Evolutionary conservation across 2,329 filamentous ascomycete genomes (phyloP).

Genomic region (Dryadomyces sulphureus): DNA sequence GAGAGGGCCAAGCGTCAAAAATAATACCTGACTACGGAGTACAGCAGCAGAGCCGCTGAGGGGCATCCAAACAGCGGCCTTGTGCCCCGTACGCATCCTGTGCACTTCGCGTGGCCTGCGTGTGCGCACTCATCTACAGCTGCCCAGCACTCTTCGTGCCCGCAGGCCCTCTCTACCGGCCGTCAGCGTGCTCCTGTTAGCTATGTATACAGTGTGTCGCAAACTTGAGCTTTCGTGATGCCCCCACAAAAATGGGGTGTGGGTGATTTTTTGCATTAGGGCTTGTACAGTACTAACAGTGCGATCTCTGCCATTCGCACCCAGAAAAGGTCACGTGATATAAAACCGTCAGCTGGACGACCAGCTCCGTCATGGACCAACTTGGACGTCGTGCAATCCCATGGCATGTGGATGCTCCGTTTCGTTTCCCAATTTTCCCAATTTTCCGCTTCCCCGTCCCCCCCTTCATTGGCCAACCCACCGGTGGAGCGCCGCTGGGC

Average conservation of each 20-base stretch:
- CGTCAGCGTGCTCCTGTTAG: not conserved
- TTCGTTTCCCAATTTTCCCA: too few species aligned
- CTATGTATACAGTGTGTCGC: conserved; percentile 2
- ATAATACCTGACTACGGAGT: too few species aligned
- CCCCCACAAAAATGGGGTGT: not conserved
- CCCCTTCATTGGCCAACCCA: too few species aligned
- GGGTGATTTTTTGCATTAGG: not conserved
- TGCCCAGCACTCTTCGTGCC: too few species aligned
- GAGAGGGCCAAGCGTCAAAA: not conserved
- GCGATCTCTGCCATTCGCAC: not conserved
- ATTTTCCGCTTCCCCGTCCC: too few species aligned
- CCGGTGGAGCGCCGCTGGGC: too few species aligned
- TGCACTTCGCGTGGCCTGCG: too few species aligned
- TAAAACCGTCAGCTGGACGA: not conserved
- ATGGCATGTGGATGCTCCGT: not conserved
- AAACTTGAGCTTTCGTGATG: not conserved
- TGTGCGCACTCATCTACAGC: too few species aligned
- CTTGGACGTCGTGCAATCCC: not conserved
- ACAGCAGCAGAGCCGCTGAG: too few species aligned
- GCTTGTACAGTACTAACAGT: not conserved
- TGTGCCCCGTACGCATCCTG: too few species aligned
- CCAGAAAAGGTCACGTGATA: not conserved
- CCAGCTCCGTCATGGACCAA: not conserved
- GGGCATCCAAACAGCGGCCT: too few species aligned
- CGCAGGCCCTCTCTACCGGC: not conserved